A percentile compares a stretch with the other conserved stretches of the same genome.
Conservation (phyloP, 2,329 filamentous ascomycete genomes). For the Geosmithia flava region DNA sequence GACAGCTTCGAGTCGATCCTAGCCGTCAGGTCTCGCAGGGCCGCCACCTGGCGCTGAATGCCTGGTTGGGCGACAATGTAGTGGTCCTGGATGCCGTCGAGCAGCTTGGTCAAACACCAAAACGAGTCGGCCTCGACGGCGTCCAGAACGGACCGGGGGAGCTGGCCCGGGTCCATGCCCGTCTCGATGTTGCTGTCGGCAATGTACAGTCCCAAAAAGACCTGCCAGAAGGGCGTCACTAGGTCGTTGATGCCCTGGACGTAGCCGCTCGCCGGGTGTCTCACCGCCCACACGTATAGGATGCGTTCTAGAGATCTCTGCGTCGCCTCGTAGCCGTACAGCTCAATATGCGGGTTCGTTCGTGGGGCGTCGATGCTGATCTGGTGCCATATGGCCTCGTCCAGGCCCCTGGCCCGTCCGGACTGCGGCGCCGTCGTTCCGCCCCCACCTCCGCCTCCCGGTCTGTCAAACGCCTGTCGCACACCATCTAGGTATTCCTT, state of each 20-base stretch:
- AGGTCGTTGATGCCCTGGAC: conserved; percentile 98
- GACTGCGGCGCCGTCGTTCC: conserved; percentile 12
- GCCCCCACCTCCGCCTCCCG: conserved; percentile 13
- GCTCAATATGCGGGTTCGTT: conserved; percentile 88
- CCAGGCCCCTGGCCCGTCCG: conserved; percentile 54
- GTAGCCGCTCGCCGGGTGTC: conserved; percentile 93
- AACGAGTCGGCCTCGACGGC: conserved; percentile 97
- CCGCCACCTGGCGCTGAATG: conserved; percentile 86
- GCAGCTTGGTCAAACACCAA: conserved; percentile 93
- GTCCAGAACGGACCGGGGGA: conserved; percentile 82
- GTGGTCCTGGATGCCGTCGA: conserved; percentile 98
- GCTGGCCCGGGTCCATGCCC: conserved; percentile 92
- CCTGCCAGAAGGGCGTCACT: conserved; percentile 96
- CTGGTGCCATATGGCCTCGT: conserved; percentile 98
- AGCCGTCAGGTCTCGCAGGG: conserved; percentile 78
- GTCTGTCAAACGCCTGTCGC: conserved; percentile 55
- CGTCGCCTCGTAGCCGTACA: conserved; percentile 93
- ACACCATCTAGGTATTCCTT: conserved; percentile 96
- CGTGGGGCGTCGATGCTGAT: conserved; percentile 97
- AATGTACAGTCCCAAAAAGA: conserved; percentile 89
- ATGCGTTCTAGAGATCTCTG: conserved; percentile 90
- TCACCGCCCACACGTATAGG: conserved; percentile 92
- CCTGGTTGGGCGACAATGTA: conserved; percentile 97
- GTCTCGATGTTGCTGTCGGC: conserved; percentile 85
- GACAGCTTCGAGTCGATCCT: conserved; percentile 77